These are phyloP conservation scores for Aureobasidium pullulans DNA, from an alignment of 2,329 filamentous ascomycete species.

Conservation along the genomic window DNA sequence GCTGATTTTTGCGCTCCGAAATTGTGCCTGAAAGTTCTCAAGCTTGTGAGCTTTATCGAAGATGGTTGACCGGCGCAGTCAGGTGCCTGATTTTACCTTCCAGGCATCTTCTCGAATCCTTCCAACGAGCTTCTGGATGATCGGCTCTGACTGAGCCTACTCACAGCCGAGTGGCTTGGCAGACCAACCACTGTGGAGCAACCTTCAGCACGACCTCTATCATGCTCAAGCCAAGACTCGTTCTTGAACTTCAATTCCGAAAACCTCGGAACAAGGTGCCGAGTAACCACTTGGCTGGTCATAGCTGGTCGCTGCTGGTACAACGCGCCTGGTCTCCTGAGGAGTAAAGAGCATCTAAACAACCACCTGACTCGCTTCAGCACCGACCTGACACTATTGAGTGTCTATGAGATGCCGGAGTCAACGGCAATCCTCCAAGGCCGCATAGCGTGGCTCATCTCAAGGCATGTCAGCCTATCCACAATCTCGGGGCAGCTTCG, in stretches of 20 bases:
- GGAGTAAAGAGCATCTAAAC: background rate
- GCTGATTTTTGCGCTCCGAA: background rate
- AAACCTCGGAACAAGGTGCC: background rate
- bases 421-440: background rate
- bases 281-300: background rate
- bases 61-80: background rate
- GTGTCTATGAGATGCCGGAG: background rate
- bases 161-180: slow-evolving; percentile 9
- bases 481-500: background rate
- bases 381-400: background rate
- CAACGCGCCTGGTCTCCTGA: background rate
- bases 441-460: background rate
- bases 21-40: background rate
- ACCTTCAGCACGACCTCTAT: background rate
- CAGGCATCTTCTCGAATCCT: slow-evolving; percentile 6
- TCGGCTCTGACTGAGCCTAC: background rate
- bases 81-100: slow-evolving; percentile 6
- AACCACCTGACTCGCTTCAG: background rate
- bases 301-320: background rate
- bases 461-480: background rate
- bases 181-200: background rate
- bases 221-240: background rate
- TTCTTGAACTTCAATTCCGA: background rate
- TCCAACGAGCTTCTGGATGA: background rate
- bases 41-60: background rate